phyloP scores from a whole-genome alignment of 192 early-diverging fungal genomes.

The Podila epicladia region DNA sequence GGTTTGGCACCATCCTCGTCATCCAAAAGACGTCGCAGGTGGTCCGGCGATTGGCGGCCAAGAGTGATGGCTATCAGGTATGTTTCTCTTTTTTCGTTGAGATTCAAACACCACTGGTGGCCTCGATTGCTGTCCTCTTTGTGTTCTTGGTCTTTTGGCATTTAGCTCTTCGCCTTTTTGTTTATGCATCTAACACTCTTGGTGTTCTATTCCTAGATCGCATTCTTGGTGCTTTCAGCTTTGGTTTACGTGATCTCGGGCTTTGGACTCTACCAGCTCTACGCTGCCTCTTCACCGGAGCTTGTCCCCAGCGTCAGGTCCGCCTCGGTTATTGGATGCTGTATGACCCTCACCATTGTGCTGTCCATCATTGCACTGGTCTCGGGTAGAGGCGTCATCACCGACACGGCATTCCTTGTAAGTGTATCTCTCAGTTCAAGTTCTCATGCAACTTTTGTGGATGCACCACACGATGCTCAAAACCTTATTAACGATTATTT shows the following conservation, averaged over 20 bases:
- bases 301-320: slow-evolving; percentile 44
- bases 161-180: not conserved
- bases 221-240: slow-evolving; percentile 39
- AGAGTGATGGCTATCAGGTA: slow-evolving; percentile 50
- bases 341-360: slow-evolving; percentile 46
- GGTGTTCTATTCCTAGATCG: slow-evolving; percentile 22
- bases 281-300: slow-evolving; percentile 41
- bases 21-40: slow-evolving; percentile 48
- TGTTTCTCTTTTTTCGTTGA: not conserved
- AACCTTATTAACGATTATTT: too few species aligned
- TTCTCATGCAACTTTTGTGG: too few species aligned
- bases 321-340: slow-evolving; percentile 47
- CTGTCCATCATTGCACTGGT: slow-evolving; percentile 44
- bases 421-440: not conserved
- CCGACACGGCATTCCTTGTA: slow-evolving; percentile 45
- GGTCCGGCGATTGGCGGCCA: slow-evolving; percentile 28
- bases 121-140: not conserved
- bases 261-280: slow-evolving; percentile 44
- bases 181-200: not conserved
- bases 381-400: slow-evolving; percentile 41
- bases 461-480: too few species aligned
- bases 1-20: slow-evolving; percentile 46
- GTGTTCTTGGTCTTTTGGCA: not conserved
- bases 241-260: slow-evolving; percentile 42
- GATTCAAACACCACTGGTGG: not conserved